These are phyloP conservation scores for Mortierella claussenii DNA, from an alignment of 192 early-diverging fungal species.

Conservation along the genomic window DNA sequence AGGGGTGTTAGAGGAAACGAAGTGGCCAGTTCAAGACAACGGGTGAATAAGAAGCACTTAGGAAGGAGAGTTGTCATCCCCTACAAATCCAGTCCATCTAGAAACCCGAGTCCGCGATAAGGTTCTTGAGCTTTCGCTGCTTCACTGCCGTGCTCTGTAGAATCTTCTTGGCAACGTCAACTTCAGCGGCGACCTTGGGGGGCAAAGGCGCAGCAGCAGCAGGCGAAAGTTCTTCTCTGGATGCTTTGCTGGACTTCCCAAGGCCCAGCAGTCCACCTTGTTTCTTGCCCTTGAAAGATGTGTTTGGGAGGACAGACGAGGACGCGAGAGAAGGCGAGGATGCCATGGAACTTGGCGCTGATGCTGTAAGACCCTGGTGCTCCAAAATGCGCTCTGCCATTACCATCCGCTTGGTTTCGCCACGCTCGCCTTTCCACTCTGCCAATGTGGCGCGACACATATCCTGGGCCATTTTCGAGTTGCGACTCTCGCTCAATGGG, in stretches of 20 bases:
- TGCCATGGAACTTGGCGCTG: background rate
- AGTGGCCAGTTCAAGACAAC: no score
- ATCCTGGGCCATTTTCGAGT: conserved; percentile 25
- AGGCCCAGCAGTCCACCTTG: conserved; percentile 26
- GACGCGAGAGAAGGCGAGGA: conserved; percentile 20
- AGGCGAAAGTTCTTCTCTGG: conserved; percentile 7
- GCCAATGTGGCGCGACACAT: conserved; percentile 16
- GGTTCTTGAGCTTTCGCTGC: conserved; percentile 42
- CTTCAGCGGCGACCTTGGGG: conserved; percentile 22
- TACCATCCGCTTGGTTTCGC: conserved; percentile 44
- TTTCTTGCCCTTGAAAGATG: conserved; percentile 14
- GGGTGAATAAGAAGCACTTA: no score
- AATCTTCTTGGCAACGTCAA: conserved; percentile 42
- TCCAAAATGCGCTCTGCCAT: conserved; percentile 51
- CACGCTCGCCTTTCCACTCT: conserved; percentile 48
- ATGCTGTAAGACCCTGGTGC: conserved; percentile 27
- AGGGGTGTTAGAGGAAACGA: no score
- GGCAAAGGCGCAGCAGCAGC: background rate
- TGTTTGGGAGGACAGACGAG: background rate
- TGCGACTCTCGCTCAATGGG: conserved; percentile 42
- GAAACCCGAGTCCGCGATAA: conserved; percentile 44
- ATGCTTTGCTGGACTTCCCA: conserved; percentile 23
- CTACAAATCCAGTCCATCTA: conserved; percentile 7
- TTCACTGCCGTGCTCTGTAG: conserved; percentile 34
- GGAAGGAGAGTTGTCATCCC: no score